Percentiles rank a stretch among this genome's conserved stretches.
These are phyloP conservation scores for Xylaria bambusicola DNA, from an alignment of 495 filamentous ascomycete genomes.

Conservation along the genomic window DNA sequence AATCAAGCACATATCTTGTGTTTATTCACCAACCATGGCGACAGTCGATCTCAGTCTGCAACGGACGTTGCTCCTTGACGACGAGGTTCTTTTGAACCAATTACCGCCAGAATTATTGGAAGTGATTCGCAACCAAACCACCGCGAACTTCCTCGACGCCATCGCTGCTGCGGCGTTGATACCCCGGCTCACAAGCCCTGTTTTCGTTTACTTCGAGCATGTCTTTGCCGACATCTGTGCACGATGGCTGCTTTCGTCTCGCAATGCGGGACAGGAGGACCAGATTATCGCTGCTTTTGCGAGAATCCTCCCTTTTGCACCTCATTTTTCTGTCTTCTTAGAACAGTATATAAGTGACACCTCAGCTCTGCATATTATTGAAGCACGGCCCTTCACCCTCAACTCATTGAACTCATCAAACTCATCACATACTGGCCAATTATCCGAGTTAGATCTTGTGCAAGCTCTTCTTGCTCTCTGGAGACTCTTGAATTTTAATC, in stretches of 20 bases:
- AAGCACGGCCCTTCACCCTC: constrained; percentile 21
- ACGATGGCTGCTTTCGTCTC: constrained; percentile 61
- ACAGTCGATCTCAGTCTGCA: constrained; percentile 45
- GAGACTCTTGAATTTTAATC: constrained; percentile 74
- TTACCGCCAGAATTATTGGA: constrained; percentile 66
- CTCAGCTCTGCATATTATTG: constrained; percentile 21
- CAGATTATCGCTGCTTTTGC: constrained; percentile 71
- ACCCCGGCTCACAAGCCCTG: constrained; percentile 60
- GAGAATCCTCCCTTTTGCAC: constrained; percentile 75
- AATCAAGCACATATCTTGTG: constrained; percentile 23
- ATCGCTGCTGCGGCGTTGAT: constrained; percentile 68
- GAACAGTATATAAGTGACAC: constrained; percentile 44
- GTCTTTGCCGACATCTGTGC: constrained; percentile 79
- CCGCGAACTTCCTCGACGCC: constrained; percentile 67
- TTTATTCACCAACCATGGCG: constrained; percentile 39
- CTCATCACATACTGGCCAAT: constrained; percentile 4
- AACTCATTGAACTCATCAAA: constrained; percentile 25
- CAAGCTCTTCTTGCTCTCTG: constrained; percentile 67
- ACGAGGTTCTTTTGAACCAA: constrained; percentile 48
- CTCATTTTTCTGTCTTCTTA: constrained; percentile 63
- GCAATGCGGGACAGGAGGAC: constrained; percentile 42
- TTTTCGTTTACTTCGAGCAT: constrained; percentile 70
- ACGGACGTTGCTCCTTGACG: constrained; percentile 40
- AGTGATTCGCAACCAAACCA: constrained; percentile 62
- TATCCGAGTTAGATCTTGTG: constrained; percentile 29